phyloP scores from a whole-genome alignment of 306 rosid genomes.

The Arachis hypogaea region DNA sequence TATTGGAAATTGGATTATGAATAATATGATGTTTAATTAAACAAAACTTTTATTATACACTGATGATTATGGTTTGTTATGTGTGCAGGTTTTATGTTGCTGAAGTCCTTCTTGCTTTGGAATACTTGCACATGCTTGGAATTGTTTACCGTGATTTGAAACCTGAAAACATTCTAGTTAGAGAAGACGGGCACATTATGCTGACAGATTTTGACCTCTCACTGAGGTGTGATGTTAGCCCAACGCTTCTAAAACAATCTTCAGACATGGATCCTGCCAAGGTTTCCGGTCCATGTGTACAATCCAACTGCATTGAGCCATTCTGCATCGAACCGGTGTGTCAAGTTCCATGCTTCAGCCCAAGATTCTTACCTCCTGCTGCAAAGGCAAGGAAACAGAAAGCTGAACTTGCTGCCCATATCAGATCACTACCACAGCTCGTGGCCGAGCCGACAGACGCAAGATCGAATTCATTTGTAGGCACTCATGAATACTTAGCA shows the following conservation, averaged over 20 bases:
- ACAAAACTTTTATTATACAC: conserved; percentile 2
- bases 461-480: conserved; percentile 88
- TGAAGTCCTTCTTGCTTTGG: conserved; percentile 90
- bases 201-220: conserved; percentile 92
- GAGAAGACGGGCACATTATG: conserved; percentile 95
- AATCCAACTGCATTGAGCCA: conserved; percentile 76
- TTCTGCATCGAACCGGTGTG: conserved; percentile 80
- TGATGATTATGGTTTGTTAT: background rate
- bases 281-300: conserved; percentile 69
- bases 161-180: conserved; percentile 88
- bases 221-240: conserved; percentile 74
- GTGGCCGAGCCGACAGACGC: conserved; percentile 91
- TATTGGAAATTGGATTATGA: background rate
- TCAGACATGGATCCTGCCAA: conserved; percentile 57
- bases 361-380: conserved; percentile 66
- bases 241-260: conserved; percentile 69
- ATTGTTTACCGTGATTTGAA: conserved; percentile 85
- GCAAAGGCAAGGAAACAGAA: conserved; percentile 67
- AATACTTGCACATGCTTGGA: conserved; percentile 94
- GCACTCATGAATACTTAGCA: conserved; percentile 92
- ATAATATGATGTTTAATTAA: conserved; percentile 30
- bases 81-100: conserved; percentile 80
- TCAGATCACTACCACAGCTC: conserved; percentile 85
- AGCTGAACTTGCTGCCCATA: conserved; percentile 54
- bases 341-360: conserved; percentile 88